A percentile compares a stretch with the other conserved stretches of the same genome.
Evolutionary conservation across 768 basidiomycete genomes (phyloP).

Genomic region (Rhodotorula kratochvilovae): DNA sequence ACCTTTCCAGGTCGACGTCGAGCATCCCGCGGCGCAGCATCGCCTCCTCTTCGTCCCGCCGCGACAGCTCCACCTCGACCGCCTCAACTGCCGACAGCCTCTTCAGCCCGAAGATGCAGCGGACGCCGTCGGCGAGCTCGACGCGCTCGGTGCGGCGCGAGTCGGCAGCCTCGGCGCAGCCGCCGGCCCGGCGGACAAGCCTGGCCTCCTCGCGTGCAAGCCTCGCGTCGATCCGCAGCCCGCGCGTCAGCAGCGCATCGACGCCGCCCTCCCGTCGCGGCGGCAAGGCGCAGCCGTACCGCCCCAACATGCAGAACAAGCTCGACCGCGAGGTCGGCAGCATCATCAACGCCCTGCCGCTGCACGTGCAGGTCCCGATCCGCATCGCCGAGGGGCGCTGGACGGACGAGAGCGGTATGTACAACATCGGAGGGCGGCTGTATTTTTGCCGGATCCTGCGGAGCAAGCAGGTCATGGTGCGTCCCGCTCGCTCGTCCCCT

Average conservation of each 20-base stretch:
- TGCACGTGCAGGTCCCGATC: constrained; percentile 48
- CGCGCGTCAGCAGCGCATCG: constrained; percentile 38
- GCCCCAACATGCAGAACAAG: constrained; percentile 83
- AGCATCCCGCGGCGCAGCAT: constrained; percentile 3
- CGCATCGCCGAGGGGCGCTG: constrained; percentile 60
- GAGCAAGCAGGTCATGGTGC: constrained; percentile 90
- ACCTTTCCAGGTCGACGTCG: background rate
- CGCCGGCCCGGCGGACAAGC: no score
- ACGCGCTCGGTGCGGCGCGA: background rate
- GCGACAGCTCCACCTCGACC: background rate
- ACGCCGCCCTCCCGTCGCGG: constrained; percentile 2
- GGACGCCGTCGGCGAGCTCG: background rate
- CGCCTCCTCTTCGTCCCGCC: background rate
- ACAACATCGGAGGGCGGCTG: constrained; percentile 27
- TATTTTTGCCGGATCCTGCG: constrained; percentile 61
- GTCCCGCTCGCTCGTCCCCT: background rate
- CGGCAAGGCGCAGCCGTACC: constrained; percentile 59
- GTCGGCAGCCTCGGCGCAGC: background rate
- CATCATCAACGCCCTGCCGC: constrained; percentile 74
- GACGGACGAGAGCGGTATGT: constrained; percentile 78
- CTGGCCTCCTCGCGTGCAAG: background rate
- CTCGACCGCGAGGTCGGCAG: constrained; percentile 88
- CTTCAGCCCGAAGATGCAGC: background rate
- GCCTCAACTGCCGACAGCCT: background rate
- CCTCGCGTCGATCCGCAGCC: background rate